Percentiles rank a stretch among this genome's conserved stretches.
These are phyloP conservation scores for Babesia gibsoni DNA, from an alignment of 169 alveolate genomes.

Conservation along the genomic window DNA sequence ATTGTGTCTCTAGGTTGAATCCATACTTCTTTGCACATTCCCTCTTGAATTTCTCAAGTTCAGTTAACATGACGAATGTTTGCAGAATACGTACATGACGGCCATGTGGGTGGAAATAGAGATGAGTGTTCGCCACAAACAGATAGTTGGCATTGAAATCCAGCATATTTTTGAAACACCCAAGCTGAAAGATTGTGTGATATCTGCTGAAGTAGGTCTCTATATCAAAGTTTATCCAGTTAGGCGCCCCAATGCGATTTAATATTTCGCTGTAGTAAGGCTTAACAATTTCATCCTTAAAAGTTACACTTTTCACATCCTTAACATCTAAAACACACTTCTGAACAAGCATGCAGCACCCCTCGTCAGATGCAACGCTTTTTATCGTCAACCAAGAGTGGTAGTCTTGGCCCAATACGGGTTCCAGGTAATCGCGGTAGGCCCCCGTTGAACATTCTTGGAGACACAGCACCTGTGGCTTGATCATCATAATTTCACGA, in stretches of 20 bases:
- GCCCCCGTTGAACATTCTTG: constrained; percentile 61
- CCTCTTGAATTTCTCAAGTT: constrained; percentile 42
- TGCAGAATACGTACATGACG: constrained; percentile 57
- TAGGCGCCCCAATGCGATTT: constrained; percentile 17
- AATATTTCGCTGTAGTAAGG: constrained; percentile 27
- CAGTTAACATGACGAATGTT: constrained; percentile 47
- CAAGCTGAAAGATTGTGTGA: constrained; percentile 61
- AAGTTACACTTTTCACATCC: constrained; percentile 26
- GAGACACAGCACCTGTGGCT: constrained; percentile 50
- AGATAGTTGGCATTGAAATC: constrained; percentile 7
- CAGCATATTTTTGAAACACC: constrained; percentile 14
- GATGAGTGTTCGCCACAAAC: constrained; percentile 58
- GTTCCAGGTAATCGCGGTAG: constrained; percentile 41
- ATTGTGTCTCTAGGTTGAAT: constrained; percentile 16
- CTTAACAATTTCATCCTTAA: constrained; percentile 23
- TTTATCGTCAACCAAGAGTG: constrained; percentile 54
- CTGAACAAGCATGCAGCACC: constrained; percentile 48
- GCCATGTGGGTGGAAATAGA: constrained; percentile 59
- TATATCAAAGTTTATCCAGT: constrained; percentile 38
- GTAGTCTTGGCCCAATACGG: constrained; percentile 29
- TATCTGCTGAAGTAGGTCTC: constrained; percentile 43
- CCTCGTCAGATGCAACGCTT: constrained; percentile 45
- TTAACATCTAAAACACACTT: constrained; percentile 10
- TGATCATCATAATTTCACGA: constrained; percentile 32
- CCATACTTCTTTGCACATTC: constrained; percentile 6